These are phyloP conservation scores for Luvunga scandens DNA, from an alignment of 345 rosid species.

Conservation along the genomic window DNA sequence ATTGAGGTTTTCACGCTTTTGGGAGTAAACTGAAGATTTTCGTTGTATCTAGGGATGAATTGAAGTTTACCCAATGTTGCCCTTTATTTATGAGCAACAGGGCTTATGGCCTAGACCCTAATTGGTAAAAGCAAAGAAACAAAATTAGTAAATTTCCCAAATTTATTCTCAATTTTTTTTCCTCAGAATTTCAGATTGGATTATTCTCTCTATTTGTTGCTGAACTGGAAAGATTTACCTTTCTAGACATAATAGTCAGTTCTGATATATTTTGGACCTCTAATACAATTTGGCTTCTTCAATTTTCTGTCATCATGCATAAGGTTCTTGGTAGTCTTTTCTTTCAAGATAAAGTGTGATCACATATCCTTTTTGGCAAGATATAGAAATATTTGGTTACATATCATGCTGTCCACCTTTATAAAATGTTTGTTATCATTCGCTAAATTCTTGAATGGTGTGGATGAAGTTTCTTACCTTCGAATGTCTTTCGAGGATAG, in stretches of 20 bases:
- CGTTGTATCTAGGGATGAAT: too few relatives aligned
- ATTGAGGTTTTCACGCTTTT: too few relatives aligned
- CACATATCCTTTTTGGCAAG: background rate
- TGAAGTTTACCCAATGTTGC: background rate
- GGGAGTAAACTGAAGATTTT: too few relatives aligned
- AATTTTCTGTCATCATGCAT: background rate
- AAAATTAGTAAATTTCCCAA: background rate
- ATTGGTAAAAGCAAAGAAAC: background rate
- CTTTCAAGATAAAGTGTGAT: background rate
- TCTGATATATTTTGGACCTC: background rate
- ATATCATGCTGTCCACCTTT: background rate
- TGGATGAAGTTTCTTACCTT: background rate
- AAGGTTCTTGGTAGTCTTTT: background rate
- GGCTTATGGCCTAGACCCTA: background rate
- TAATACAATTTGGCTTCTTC: background rate
- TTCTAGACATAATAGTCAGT: background rate
- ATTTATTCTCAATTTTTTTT: background rate
- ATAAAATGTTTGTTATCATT: background rate
- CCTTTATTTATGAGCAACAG: background rate
- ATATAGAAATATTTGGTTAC: background rate
- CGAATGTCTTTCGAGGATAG: background rate
- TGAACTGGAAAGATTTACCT: background rate
- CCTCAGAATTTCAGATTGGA: background rate
- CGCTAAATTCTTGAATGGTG: background rate
- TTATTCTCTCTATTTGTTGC: background rate